phyloP scores from a whole-genome alignment of 2,329 filamentous ascomycete genomes.

The Fusarium devonianum region DNA sequence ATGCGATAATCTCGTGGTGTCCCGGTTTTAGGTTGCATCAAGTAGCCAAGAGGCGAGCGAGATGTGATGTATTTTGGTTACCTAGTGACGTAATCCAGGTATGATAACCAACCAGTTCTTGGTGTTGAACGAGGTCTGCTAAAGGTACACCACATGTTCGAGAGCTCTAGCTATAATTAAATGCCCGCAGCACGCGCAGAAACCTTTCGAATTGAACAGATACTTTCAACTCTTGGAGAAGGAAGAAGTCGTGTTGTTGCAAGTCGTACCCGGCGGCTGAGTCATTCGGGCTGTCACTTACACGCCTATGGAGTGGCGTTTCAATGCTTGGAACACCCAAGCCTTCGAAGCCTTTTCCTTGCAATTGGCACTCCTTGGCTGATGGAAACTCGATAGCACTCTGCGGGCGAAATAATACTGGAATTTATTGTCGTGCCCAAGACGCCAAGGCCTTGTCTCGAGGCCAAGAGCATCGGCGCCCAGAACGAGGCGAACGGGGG shows the following conservation, averaged over 20 bases:
- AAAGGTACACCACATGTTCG: background rate
- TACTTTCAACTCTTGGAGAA: too few species aligned
- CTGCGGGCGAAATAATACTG: background rate
- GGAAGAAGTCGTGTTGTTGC: too few species aligned
- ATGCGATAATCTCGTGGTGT: conserved; percentile 1
- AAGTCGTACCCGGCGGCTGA: too few species aligned
- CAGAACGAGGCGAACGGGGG: conserved; percentile 1
- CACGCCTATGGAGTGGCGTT: background rate
- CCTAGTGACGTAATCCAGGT: conserved; percentile 32
- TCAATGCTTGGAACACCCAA: background rate
- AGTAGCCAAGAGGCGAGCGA: background rate
- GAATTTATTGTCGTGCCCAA: conserved; percentile 5
- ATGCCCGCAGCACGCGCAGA: background rate
- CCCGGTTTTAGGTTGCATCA: conserved; percentile 4
- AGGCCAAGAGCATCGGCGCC: conserved; percentile 6
- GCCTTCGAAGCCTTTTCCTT: too few species aligned
- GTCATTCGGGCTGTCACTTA: conserved; percentile 31
- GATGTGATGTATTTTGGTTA: background rate
- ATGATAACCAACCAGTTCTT: background rate
- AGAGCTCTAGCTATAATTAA: background rate
- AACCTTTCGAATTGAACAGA: conserved; percentile 21
- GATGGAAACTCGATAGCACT: background rate
- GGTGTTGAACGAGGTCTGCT: background rate
- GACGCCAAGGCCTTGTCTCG: conserved; percentile 4
- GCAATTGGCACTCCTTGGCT: too few species aligned